A percentile compares a stretch with the other conserved stretches of the same genome.
Evolutionary conservation across 2,329 filamentous ascomycete genomes (phyloP).

Genomic region (Penicillium sp.): DNA sequence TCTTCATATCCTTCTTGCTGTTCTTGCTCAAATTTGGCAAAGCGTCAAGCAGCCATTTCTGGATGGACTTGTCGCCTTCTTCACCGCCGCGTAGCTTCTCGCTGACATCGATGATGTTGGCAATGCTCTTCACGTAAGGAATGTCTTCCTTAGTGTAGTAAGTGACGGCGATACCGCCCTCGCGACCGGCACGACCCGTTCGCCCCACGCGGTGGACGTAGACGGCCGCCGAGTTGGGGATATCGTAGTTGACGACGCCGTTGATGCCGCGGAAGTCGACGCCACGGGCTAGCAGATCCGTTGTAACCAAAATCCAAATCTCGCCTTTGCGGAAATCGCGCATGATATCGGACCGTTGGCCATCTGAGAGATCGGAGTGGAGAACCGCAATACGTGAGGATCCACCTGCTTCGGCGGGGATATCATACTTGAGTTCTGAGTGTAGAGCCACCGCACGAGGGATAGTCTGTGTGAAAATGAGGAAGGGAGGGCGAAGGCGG

Average conservation of each 20-base stretch:
- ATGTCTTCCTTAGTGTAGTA: slow-evolving; percentile 96
- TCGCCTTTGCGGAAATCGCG: slow-evolving; percentile 85
- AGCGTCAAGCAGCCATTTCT: slow-evolving; percentile 84
- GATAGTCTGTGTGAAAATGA: slow-evolving; percentile 96
- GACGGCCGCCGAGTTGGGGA: slow-evolving; percentile 81
- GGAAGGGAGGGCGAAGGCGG: slow-evolving; percentile 75
- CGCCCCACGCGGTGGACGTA: slow-evolving; percentile 94
- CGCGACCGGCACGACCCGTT: slow-evolving; percentile 81
- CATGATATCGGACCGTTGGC: slow-evolving; percentile 76
- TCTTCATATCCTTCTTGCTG: slow-evolving; percentile 77
- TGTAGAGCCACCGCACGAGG: slow-evolving; percentile 83
- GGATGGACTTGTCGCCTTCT: slow-evolving; percentile 58
- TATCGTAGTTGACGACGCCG: slow-evolving; percentile 95
- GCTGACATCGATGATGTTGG: slow-evolving; percentile 83
- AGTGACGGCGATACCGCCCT: slow-evolving; percentile 86
- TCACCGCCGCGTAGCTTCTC: slow-evolving; percentile 62
- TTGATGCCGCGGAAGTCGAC: slow-evolving; percentile 95
- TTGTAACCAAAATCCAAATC: slow-evolving; percentile 95
- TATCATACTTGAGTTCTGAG: slow-evolving; percentile 89
- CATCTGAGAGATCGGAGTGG: slow-evolving; percentile 79
- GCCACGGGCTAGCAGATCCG: slow-evolving; percentile 85
- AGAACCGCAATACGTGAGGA: slow-evolving; percentile 81
- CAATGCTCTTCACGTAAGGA: slow-evolving; percentile 82
- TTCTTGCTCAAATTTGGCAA: slow-evolving; percentile 80
- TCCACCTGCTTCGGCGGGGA: slow-evolving; percentile 82